phyloP scores from a whole-genome alignment of 495 filamentous ascomycete genomes.

The Amphirosellinia nigrospora region DNA sequence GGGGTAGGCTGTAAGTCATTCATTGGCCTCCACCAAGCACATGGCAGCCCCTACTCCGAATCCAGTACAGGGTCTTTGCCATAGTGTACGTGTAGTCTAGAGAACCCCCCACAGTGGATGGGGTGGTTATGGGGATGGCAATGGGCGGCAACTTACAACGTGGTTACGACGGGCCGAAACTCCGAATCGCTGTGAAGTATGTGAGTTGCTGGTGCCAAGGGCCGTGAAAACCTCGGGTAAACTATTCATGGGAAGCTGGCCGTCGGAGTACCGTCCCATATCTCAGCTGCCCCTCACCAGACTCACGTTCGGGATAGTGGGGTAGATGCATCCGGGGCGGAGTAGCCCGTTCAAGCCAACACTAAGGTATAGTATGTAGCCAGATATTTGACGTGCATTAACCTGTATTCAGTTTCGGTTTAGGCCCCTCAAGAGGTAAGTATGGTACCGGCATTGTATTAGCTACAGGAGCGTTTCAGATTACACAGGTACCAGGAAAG shows the following conservation, averaged over 20 bases:
- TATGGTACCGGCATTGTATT: too few species aligned
- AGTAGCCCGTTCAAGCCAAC: conserved; percentile 8
- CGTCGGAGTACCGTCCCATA: conserved; percentile 10
- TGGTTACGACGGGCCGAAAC: conserved; percentile 43
- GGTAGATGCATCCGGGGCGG: conserved; percentile 5
- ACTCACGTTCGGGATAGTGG: conserved; percentile 14
- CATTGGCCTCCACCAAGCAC: conserved; percentile 32
- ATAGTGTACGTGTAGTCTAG: conserved; percentile 6
- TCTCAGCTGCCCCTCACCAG: background rate
- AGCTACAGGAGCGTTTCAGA: background rate
- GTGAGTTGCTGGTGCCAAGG: background rate
- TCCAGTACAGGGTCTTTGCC: conserved; percentile 7
- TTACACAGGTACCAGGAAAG: background rate
- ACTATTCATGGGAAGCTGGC: conserved; percentile 21
- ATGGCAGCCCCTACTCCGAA: conserved; percentile 29
- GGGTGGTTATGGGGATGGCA: too few species aligned
- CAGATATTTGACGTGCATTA: background rate
- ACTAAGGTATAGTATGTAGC: too few species aligned
- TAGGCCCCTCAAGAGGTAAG: background rate
- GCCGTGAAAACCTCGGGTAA: conserved; percentile 20
- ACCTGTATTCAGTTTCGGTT: background rate
- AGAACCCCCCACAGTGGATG: conserved; percentile 35
- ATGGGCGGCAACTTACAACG: conserved; percentile 38
- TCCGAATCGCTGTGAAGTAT: conserved; percentile 33
- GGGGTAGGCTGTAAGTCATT: conserved; percentile 37